Conservation (phyloP, 2,329 filamentous ascomycete genomes). For the Trichoderma gracile region DNA sequence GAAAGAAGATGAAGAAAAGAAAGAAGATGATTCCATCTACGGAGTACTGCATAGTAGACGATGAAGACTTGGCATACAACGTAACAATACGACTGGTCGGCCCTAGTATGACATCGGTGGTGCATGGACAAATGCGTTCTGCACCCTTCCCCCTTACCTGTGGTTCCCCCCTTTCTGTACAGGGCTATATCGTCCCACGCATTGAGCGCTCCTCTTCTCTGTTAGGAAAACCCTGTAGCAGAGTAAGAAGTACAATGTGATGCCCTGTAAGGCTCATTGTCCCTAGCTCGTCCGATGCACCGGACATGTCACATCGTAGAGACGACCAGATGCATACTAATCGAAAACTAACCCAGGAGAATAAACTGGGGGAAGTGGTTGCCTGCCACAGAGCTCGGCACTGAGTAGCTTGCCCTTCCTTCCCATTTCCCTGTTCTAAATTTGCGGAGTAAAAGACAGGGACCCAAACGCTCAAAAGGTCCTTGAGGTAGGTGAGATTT, state of each 20-base stretch:
- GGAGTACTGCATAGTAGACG: too few species aligned
- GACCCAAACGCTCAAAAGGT: constrained; percentile 1
- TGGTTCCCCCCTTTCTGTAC: background rate
- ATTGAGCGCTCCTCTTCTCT: background rate
- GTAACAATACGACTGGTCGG: background rate
- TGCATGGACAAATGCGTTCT: background rate
- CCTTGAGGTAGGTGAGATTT: background rate
- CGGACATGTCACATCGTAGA: constrained; percentile 7
- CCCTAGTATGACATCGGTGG: background rate
- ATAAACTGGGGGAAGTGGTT: background rate
- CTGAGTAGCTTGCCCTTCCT: background rate
- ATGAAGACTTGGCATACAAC: background rate
- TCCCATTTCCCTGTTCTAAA: background rate
- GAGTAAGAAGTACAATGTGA: background rate
- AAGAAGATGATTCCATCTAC: background rate
- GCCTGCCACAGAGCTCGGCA: background rate
- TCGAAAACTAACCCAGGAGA: background rate
- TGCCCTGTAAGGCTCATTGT: background rate
- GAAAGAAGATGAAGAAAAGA: background rate
- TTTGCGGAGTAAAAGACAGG: background rate
- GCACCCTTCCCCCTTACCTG: background rate
- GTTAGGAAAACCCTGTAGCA: background rate
- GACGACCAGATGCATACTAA: background rate
- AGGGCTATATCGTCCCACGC: background rate
- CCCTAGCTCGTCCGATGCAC: constrained; percentile 5